A percentile compares a stretch with the other conserved stretches of the same genome.
Conservation (phyloP, 352 stramenopile genomes). For the Globisporangium spiculum region DNA sequence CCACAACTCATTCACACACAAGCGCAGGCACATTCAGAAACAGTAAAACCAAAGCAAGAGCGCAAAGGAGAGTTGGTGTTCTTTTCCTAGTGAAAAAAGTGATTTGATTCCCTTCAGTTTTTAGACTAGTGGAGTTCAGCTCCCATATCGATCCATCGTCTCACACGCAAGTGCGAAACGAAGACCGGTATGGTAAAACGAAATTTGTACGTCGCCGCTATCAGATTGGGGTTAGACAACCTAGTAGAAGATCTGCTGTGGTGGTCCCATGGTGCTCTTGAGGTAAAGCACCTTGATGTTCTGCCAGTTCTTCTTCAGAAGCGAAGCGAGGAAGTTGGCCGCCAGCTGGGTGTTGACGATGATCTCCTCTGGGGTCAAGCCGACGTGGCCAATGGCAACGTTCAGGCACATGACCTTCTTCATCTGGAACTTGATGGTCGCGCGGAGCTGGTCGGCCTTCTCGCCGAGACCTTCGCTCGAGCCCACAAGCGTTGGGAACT, state of each 20-base stretch:
- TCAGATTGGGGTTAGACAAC: neutral
- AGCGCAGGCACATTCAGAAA: neutral
- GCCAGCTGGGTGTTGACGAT: constrained; percentile 98
- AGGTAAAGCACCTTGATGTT: constrained; percentile 99
- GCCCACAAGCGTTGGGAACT: constrained; percentile 98
- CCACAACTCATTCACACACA: neutral
- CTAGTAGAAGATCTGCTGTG: constrained; percentile 99
- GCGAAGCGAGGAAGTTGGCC: constrained; percentile 98
- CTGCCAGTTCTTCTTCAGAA: constrained; percentile 99
- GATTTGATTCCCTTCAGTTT: constrained; percentile 45
- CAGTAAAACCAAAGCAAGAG: neutral
- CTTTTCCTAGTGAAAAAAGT: constrained; percentile 18
- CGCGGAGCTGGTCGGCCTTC: constrained; percentile 97
- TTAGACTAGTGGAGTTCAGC: constrained; percentile 38
- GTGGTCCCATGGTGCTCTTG: constrained; percentile 99
- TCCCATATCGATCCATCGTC: constrained; percentile 25
- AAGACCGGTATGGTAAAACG: constrained; percentile 36
- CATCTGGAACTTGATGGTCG: constrained; percentile 99
- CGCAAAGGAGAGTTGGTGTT: neutral
- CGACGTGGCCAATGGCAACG: constrained; percentile 97
- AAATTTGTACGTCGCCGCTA: constrained; percentile 23
- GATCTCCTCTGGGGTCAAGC: constrained; percentile 94
- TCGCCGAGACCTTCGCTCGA: constrained; percentile 95
- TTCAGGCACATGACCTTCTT: constrained; percentile 99
- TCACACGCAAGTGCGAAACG: neutral